Base-by-base conservation (phyloP, 306 rosid species). In the Corylus americana region DNA sequence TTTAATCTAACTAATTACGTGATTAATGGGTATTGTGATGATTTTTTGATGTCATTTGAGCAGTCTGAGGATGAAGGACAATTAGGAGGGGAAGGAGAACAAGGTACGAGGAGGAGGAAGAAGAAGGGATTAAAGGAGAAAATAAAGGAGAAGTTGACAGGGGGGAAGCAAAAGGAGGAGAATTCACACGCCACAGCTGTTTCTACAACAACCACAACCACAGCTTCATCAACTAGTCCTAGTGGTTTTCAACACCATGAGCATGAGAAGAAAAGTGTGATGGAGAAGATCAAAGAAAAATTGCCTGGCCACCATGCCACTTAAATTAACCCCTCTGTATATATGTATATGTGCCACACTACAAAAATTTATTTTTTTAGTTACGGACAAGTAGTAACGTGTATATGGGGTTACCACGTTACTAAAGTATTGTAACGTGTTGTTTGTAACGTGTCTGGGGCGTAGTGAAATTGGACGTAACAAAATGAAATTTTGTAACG, bases 271-370 rank as follows among this genome's bases (percentile, higher is more conserved):
- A 92, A 83, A 76, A 79, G 91, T 10, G 49, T 92, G 27, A 71
- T 89, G 79, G 93, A 92, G 48, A 94, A 88, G 92, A 89, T 94
- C 85, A 92, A 79, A 82, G 93, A 91, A 25, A 94, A 89, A 80
- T 81, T 94, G 66, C 94, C 97, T 16, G 97, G 97, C 31, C 96
- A 90, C 50, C 91, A 86, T 75, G 37, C 0, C 66, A 74, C 77
- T 58, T 83, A 13, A 61, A 47, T 8, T 4, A 0, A 1, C 11
- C 5, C 12, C 11, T 12, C 1, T 14, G 1, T 49, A 49, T 71
- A 18, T 51, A 4, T 18, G 8, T 51, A 9, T 13, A 54, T 13
- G 35, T 31, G 35, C 35, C 2, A 31, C n/a, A n/a, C n/a, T n/a
- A n/a, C n/a, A n/a, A n/a, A n/a, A n/a, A n/a, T n/a, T n/a, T n/a